Evolutionary conservation across 768 basidiomycete species (phyloP).

Genomic region (Tephrocybe rancida): DNA sequence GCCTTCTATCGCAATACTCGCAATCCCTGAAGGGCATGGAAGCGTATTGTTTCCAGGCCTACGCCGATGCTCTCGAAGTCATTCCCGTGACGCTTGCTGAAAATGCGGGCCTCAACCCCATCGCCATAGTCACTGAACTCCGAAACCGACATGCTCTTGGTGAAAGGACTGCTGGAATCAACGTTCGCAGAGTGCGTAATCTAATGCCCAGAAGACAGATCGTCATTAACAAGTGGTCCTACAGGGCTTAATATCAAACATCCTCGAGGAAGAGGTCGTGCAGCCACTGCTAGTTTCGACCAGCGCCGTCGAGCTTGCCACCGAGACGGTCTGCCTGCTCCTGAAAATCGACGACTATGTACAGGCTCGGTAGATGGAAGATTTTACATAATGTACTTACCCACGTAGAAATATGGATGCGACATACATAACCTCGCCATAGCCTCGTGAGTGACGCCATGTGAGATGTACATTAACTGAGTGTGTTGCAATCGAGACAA

Average conservation of each 20-base stretch:
- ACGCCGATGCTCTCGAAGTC: slow-evolving; percentile 96
- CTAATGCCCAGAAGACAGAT: neutral
- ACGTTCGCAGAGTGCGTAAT: slow-evolving; percentile 85
- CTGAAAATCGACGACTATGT: slow-evolving; percentile 96
- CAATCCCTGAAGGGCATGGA: slow-evolving; percentile 97
- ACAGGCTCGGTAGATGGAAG: slow-evolving; percentile 56
- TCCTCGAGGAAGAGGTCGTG: slow-evolving; percentile 95
- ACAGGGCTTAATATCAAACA: slow-evolving; percentile 95
- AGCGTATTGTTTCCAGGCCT: slow-evolving; percentile 98
- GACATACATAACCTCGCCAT: too few species aligned
- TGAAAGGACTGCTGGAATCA: slow-evolving; percentile 94
- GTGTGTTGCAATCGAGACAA: too few species aligned
- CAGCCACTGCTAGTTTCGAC: slow-evolving; percentile 95
- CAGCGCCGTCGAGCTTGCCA: slow-evolving; percentile 91
- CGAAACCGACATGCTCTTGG: slow-evolving; percentile 96
- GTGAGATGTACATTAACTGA: too few species aligned
- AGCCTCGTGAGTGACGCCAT: too few species aligned
- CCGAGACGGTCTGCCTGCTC: slow-evolving; percentile 96
- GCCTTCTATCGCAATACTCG: slow-evolving; percentile 86
- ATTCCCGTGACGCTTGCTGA: slow-evolving; percentile 98
- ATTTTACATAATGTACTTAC: neutral
- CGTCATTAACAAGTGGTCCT: neutral
- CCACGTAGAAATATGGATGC: neutral
- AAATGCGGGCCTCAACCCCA: slow-evolving; percentile 97
- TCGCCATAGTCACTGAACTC: slow-evolving; percentile 96